Conservation (phyloP, 2,329 filamentous ascomycete species). For the Aspergillus japonicus region DNA sequence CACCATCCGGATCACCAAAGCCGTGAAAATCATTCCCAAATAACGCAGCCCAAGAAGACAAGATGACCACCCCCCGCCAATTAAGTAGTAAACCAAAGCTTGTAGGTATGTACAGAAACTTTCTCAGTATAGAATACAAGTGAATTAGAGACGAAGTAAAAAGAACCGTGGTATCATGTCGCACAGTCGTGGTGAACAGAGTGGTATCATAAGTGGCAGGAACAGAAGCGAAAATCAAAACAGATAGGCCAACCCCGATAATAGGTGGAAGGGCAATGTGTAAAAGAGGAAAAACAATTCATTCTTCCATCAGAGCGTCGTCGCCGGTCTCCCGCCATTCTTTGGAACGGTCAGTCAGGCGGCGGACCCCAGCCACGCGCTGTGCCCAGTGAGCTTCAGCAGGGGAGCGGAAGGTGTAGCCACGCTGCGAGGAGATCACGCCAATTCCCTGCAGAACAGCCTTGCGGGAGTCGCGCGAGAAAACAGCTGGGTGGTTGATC, state of each 20-base stretch:
- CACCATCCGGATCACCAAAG: constrained; percentile 5
- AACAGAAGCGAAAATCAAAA: constrained; percentile 17
- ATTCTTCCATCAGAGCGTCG: constrained; percentile 64
- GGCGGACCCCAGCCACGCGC: constrained; percentile 76
- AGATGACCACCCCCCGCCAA: background rate
- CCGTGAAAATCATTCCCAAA: constrained; percentile 5
- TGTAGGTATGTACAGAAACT: constrained; percentile 9
- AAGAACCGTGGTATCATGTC: constrained; percentile 35
- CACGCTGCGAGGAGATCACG: constrained; percentile 90
- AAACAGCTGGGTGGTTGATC: constrained; percentile 96
- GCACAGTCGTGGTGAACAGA: constrained; percentile 38
- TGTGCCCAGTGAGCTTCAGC: constrained; percentile 87
- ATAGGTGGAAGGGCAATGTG: constrained; percentile 4
- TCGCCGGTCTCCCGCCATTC: constrained; percentile 89
- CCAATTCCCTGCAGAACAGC: constrained; percentile 94
- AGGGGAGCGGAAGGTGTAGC: constrained; percentile 87
- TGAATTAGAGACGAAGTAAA: constrained; percentile 5
- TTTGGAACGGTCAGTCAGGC: constrained; percentile 76
- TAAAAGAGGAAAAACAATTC: constrained; percentile 14
- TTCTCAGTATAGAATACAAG: background rate
- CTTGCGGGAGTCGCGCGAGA: constrained; percentile 89
- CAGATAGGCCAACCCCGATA: constrained; percentile 6
- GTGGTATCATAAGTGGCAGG: constrained; percentile 40
- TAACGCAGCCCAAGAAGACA: background rate
- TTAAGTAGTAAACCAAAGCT: constrained; percentile 1